A percentile compares a stretch with the other conserved stretches of the same genome.
phyloP scores from a whole-genome alignment of 352 stramenopile species.

The Phytophthora hibernalis region DNA sequence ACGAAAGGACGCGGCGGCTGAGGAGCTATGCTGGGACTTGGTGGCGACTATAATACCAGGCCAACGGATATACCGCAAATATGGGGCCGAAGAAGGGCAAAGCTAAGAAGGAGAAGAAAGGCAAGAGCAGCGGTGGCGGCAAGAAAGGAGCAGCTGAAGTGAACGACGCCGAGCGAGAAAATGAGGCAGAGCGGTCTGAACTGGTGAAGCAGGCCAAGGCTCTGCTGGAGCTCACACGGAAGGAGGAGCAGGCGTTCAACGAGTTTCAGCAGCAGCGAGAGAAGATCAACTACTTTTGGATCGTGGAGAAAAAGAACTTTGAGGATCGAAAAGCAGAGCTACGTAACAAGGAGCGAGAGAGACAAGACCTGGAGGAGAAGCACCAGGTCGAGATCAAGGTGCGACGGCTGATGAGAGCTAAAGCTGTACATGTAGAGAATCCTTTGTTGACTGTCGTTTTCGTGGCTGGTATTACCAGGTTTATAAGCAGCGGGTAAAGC shows the following conservation, averaged over 20 bases:
- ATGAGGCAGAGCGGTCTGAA: slow-evolving; percentile 73
- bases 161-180: slow-evolving; percentile 65
- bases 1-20: slow-evolving; percentile 16
- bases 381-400: slow-evolving; percentile 96
- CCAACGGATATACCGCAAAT: not conserved
- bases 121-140: slow-evolving; percentile 47
- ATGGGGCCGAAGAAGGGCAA: slow-evolving; percentile 77
- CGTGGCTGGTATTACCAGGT: slow-evolving; percentile 48
- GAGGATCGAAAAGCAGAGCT: slow-evolving; percentile 93
- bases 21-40: too few species aligned
- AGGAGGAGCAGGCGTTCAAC: slow-evolving; percentile 94
- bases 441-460: slow-evolving; percentile 2
- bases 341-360: slow-evolving; percentile 95
- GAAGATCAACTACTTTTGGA: slow-evolving; percentile 98
- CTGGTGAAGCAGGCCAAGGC: slow-evolving; percentile 81
- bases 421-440: not conserved
- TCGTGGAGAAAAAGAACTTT: slow-evolving; percentile 96
- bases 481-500: slow-evolving; percentile 97
- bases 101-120: slow-evolving; percentile 57
- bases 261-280: slow-evolving; percentile 96
- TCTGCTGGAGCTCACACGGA: slow-evolving; percentile 81
- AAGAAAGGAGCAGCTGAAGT: slow-evolving; percentile 58
- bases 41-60: not conserved
- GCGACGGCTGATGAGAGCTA: not conserved
- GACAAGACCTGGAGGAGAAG: slow-evolving; percentile 95